Evolutionary conservation across 495 filamentous ascomycete species (phyloP).

Genomic region (Letharia columbiana): DNA sequence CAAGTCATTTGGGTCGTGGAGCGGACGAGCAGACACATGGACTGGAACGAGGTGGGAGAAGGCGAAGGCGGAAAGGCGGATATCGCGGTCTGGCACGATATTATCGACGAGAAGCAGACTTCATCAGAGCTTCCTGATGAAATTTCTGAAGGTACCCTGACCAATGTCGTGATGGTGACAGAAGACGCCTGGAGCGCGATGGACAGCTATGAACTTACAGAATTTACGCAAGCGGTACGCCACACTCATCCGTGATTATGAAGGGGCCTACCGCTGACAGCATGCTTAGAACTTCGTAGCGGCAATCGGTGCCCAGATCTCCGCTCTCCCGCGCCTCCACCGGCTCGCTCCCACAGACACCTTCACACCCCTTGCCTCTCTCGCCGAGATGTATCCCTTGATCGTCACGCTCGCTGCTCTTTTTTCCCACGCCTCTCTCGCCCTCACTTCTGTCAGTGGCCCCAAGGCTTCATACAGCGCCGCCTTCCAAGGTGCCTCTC

Average conservation of each 20-base stretch:
- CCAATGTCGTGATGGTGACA: conserved; percentile 26
- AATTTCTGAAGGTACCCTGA: conserved; percentile 18
- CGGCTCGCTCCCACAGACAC: conserved; percentile 65
- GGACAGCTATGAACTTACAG: conserved; percentile 56
- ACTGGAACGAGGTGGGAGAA: conserved; percentile 74
- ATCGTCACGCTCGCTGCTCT: conserved; percentile 74
- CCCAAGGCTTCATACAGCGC: conserved; percentile 57
- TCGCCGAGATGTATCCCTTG: conserved; percentile 70
- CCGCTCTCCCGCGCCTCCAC: conserved; percentile 62
- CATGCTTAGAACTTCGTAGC: conserved; percentile 60
- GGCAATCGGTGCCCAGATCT: conserved; percentile 67
- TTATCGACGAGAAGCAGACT: conserved; percentile 55
- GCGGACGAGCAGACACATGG: conserved; percentile 82
- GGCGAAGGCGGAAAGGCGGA: conserved; percentile 61
- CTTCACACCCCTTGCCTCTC: conserved; percentile 79
- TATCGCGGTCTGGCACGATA: conserved; percentile 80
- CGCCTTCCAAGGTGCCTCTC: conserved; percentile 63
- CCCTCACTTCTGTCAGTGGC: conserved; percentile 79
- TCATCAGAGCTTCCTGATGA: conserved; percentile 42
- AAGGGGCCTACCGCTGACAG: conserved; percentile 15
- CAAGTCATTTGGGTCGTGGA: conserved; percentile 92
- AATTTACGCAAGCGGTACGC: conserved; percentile 59
- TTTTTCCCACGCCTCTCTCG: conserved; percentile 73
- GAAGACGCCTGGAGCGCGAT: conserved; percentile 17
- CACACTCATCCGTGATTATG: background rate